Evolutionary conservation across 2,329 filamentous ascomycete species (phyloP).

Genomic region (Ramichloridium luteum): DNA sequence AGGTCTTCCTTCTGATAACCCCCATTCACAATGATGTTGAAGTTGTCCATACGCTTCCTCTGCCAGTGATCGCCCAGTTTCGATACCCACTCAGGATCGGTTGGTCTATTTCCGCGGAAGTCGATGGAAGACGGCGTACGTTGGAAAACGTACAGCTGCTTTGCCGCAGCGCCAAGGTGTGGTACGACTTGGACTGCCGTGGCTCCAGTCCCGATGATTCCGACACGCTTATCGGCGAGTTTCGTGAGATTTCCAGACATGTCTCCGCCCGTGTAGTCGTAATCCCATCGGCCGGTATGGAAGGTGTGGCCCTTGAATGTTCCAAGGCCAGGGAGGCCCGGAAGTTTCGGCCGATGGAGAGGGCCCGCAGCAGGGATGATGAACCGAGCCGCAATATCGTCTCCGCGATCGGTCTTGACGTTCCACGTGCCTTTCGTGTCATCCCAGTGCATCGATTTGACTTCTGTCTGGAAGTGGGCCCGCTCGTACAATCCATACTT

Average conservation of each 20-base stretch:
- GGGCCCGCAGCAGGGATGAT: slow-evolving; percentile 32
- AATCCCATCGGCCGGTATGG: slow-evolving; percentile 35
- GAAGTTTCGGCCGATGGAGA: slow-evolving; percentile 33
- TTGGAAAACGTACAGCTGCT: slow-evolving; percentile 31
- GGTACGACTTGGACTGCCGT: slow-evolving; percentile 28
- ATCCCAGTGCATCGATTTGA: slow-evolving; percentile 10
- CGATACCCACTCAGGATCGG: slow-evolving; percentile 26
- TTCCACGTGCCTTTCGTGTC: slow-evolving; percentile 25
- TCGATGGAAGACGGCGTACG: slow-evolving; percentile 30
- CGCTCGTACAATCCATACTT: slow-evolving; percentile 20
- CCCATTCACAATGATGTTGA: slow-evolving; percentile 18
- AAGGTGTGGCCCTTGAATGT: slow-evolving; percentile 31
- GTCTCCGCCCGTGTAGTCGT: slow-evolving; percentile 28
- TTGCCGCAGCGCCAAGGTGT: slow-evolving; percentile 26
- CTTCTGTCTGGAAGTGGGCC: slow-evolving; percentile 30
- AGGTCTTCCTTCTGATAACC: slow-evolving; percentile 17
- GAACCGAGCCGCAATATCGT: slow-evolving; percentile 27
- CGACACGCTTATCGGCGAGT: slow-evolving; percentile 13
- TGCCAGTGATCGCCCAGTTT: slow-evolving; percentile 38
- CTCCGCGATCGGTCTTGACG: slow-evolving; percentile 12
- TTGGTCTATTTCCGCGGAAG: slow-evolving; percentile 26
- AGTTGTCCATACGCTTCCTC: slow-evolving; percentile 34
- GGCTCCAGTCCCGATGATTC: slow-evolving; percentile 16
- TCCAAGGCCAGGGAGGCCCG: slow-evolving; percentile 30
- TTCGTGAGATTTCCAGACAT: slow-evolving; percentile 9